Percentiles rank a stretch among this genome's conserved stretches.
phyloP scores from a whole-genome alignment of 768 basidiomycete species.

The Serendipita sp. region DNA sequence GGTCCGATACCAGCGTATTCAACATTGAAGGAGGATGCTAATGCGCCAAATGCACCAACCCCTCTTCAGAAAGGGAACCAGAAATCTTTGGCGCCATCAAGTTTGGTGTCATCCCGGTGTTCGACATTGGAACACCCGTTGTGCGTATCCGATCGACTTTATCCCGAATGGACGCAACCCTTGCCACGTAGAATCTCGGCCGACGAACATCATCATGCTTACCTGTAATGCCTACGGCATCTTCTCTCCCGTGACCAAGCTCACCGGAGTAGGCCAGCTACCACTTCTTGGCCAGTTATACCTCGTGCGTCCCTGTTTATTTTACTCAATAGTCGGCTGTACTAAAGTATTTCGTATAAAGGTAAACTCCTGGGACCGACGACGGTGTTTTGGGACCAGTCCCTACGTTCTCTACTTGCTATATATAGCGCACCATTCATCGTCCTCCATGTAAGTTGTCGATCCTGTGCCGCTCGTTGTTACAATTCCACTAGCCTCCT shows the following conservation, averaged over 20 bases:
- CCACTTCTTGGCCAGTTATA: conserved; percentile 95
- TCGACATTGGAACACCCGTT: conserved; percentile 93
- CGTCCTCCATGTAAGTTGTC: conserved; percentile 81
- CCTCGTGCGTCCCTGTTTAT: conserved; percentile 40
- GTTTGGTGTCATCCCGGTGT: conserved; percentile 70
- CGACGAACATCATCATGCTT: no score
- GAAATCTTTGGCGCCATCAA: no score
- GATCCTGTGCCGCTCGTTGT: conserved; percentile 97
- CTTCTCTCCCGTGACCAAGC: conserved; percentile 28
- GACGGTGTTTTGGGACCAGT: conserved; percentile 74
- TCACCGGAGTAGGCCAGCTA: conserved; percentile 95
- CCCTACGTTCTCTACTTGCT: no score
- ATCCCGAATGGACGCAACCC: conserved; percentile 51
- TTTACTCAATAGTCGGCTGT: background rate
- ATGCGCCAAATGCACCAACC: conserved; percentile 83
- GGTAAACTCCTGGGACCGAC: conserved; percentile 95
- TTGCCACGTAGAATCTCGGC: no score
- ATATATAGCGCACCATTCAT: no score
- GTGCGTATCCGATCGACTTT: conserved; percentile 96
- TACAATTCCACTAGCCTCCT: conserved; percentile 18
- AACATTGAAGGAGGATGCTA: conserved; percentile 99
- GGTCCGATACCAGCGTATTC: conserved; percentile 97
- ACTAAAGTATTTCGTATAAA: conserved; percentile 16
- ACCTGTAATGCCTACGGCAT: no score
- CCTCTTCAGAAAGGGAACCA: conserved; percentile 62